Evolutionary conservation across 2,329 filamentous ascomycete species (phyloP).

Genomic region (Periconia macrospinosa): DNA sequence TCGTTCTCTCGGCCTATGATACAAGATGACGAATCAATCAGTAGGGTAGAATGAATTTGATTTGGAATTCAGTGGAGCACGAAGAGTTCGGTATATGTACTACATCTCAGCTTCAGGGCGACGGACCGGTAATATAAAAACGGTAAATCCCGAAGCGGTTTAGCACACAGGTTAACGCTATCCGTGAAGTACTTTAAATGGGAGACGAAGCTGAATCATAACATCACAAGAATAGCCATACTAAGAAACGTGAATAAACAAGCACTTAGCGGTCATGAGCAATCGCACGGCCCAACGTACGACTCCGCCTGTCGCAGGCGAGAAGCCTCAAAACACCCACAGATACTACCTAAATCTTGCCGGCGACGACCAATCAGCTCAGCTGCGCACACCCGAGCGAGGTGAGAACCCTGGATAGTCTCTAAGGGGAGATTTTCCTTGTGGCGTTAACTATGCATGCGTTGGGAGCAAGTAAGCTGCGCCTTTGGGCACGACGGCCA

Average conservation of each 20-base stretch:
- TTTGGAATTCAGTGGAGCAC: conserved; percentile 2
- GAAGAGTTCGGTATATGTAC: background rate
- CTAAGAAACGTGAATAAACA: background rate
- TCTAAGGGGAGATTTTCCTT: background rate
- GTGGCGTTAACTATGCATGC: background rate
- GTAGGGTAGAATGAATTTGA: no score
- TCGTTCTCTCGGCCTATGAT: background rate
- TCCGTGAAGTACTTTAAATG: background rate
- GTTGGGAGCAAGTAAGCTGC: background rate
- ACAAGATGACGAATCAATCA: no score
- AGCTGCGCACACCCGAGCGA: no score
- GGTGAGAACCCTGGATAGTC: no score
- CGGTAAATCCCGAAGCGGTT: background rate
- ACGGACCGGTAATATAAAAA: background rate
- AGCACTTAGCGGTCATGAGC: background rate
- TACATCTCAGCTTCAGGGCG: background rate
- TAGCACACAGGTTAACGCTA: background rate
- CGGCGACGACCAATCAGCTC: no score
- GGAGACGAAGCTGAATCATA: background rate
- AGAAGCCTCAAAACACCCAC: background rate
- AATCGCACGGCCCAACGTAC: no score
- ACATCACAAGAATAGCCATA: background rate
- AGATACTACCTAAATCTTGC: background rate
- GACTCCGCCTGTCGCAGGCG: background rate
- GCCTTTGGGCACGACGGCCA: background rate